Base-by-base conservation (phyloP, 495 filamentous ascomycete species). In the Elasticomyces elasticus region DNA sequence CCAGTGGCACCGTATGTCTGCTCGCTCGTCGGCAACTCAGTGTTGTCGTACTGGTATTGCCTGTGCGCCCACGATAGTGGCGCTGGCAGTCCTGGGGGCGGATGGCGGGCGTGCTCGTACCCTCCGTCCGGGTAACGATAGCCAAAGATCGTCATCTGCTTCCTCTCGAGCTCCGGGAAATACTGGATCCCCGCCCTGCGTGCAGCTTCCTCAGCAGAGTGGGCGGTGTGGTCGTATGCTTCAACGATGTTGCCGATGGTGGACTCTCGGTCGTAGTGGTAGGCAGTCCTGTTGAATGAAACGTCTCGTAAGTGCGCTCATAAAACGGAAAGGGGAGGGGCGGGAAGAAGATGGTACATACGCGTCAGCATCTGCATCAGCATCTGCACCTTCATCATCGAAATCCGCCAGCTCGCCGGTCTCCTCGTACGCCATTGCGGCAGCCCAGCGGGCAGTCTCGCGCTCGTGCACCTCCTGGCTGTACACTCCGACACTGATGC, bases 301-400 rank as follows among this genome's bases (percentile, higher is more conserved):
- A 51, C 54, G 53, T 33, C 54, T 62, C 49, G 59, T 62, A 62
- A 62, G 54, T 58, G 59, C 20, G 27, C 35, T 58, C 54, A 58
- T 15, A 12, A 54, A 38, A 46, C 44, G 59, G 50, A 45, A 53
- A 33, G 45, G 53, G 25, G 41, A 54, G 22, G 13, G 28, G 40
- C 46, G 49, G 55, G 49, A 38, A 5, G 26, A 50, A 22, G 44
- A 26, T 2, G 49, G 22, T 40, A 62, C 54, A 54, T 57, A 62
- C 49, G 59, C 40, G 13, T 50, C 31, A 28, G 40, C 43, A 47
- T 54, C 35, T 48, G 46, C 48, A 46, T 31, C 28, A n/a, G n/a
- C n/a, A n/a, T n/a, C n/a, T n/a, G n/a, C n/a, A n/a, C n/a, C n/a
- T n/a, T n/a, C n/a, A 13, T 44, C 37, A 20, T 26, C 54, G 35